phyloP scores from a whole-genome alignment of 768 basidiomycete species.

The Tricholoma bakamatsutake region DNA sequence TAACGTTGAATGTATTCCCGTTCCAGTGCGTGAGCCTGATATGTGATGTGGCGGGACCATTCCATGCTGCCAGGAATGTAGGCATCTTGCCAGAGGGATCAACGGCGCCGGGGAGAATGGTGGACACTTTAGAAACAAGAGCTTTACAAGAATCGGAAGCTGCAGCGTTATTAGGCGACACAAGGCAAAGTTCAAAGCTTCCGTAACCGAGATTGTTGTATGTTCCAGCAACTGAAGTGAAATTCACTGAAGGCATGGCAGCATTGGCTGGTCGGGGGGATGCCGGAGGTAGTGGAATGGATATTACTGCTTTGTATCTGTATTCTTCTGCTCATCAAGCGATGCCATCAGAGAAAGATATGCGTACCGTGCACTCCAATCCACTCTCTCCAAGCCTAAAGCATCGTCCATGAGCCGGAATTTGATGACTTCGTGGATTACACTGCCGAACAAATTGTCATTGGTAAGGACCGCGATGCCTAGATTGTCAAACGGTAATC shows the following conservation, averaged over 20 bases:
- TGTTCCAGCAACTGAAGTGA: slow-evolving; percentile 13
- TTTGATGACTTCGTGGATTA: slow-evolving; percentile 16
- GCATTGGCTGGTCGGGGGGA: slow-evolving; percentile 10
- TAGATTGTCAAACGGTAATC: slow-evolving; percentile 11
- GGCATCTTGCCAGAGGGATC: slow-evolving; percentile 3
- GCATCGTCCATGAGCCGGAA: slow-evolving; percentile 21
- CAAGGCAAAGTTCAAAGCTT: slow-evolving; percentile 16
- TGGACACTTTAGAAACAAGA: slow-evolving; percentile 2
- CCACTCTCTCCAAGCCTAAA: slow-evolving; percentile 17
- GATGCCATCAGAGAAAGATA: background rate
- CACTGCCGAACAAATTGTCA: slow-evolving; percentile 17
- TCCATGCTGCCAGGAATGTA: slow-evolving; percentile 7
- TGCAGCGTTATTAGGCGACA: background rate
- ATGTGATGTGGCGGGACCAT: slow-evolving; percentile 13
- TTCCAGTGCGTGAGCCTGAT: slow-evolving; percentile 16
- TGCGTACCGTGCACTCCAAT: slow-evolving; percentile 19
- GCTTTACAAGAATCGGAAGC: slow-evolving; percentile 5
- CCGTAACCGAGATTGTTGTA: slow-evolving; percentile 21
- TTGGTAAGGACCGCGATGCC: slow-evolving; percentile 24
- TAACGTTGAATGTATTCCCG: slow-evolving; percentile 16
- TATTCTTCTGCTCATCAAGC: background rate
- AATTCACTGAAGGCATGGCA: slow-evolving; percentile 7
- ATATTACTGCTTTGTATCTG: slow-evolving; percentile 2
- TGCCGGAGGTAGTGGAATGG: background rate
- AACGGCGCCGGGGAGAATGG: slow-evolving; percentile 6